Conservation (phyloP, 176 grass and related monocot species). For the Cenchrus purpureus region DNA sequence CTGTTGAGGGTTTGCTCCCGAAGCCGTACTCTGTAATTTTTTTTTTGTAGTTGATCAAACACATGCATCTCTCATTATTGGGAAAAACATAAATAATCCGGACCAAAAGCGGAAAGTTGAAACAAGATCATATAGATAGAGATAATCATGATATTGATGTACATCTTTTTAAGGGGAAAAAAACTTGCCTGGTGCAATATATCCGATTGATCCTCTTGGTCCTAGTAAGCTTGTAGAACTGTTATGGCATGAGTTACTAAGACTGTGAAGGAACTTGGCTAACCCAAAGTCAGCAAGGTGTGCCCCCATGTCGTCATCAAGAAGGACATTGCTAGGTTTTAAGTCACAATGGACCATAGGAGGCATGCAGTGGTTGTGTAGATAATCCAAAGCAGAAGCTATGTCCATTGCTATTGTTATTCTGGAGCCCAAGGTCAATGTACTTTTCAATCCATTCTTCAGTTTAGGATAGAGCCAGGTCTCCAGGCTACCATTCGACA, state of each 20-base stretch:
- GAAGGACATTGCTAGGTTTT: constrained; percentile 60
- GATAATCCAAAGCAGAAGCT: constrained; percentile 57
- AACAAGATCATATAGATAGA: neutral
- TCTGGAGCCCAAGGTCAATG: constrained; percentile 45
- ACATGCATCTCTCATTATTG: neutral
- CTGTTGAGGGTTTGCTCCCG: constrained; percentile 43
- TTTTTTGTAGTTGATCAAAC: neutral
- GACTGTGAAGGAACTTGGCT: constrained; percentile 39
- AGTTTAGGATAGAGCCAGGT: constrained; percentile 50
- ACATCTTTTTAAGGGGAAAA: neutral
- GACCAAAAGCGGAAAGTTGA: neutral
- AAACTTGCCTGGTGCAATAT: constrained; percentile 45
- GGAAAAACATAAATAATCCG: neutral
- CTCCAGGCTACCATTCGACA: constrained; percentile 48
- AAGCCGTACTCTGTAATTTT: constrained; percentile 49
- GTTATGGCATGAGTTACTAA: neutral
- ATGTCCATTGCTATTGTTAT: constrained; percentile 51
- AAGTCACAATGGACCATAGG: constrained; percentile 62
- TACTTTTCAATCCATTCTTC: neutral
- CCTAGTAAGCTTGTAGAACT: constrained; percentile 34
- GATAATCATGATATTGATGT: neutral
- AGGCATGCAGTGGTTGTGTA: constrained; percentile 41
- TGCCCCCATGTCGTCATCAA: constrained; percentile 46
- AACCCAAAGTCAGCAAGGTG: constrained; percentile 56
- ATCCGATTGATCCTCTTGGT: constrained; percentile 47